Conservation (phyloP, 176 grass and related monocot species). For the Oryza glumipatula region DNA sequence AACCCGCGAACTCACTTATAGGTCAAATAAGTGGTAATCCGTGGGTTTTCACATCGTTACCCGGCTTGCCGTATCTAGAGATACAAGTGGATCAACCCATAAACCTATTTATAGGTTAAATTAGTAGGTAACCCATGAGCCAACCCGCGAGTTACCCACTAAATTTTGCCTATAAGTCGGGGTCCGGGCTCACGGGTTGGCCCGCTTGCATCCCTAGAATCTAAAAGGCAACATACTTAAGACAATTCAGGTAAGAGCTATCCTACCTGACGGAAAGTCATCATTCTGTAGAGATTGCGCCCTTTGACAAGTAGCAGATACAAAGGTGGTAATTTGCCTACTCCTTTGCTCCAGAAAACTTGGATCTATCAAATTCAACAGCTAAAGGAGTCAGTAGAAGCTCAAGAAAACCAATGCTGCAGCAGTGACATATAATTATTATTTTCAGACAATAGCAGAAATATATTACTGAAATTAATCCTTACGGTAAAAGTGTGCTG, state of each 20-base stretch:
- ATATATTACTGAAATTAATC: slow-evolving; percentile 20
- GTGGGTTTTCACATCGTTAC: too few relatives aligned
- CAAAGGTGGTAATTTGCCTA: slow-evolving; percentile 53
- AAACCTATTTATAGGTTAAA: too few relatives aligned
- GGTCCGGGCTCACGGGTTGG: too few relatives aligned
- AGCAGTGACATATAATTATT: not conserved
- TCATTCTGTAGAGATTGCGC: slow-evolving; percentile 76
- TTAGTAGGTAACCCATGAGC: too few relatives aligned
- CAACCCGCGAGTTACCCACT: too few relatives aligned
- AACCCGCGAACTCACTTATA: too few relatives aligned
- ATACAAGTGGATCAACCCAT: too few relatives aligned
- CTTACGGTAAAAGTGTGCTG: slow-evolving; percentile 84
- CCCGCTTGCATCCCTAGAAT: too few relatives aligned
- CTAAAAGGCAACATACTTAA: not conserved
- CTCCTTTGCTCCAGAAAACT: slow-evolving; percentile 73
- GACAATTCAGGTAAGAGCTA: not conserved
- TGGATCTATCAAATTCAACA: slow-evolving; percentile 58
- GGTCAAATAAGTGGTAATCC: too few relatives aligned
- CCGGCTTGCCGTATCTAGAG: too few relatives aligned
- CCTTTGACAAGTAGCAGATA: slow-evolving; percentile 73
- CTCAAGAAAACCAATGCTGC: not conserved
- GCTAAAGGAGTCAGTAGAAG: not conserved
- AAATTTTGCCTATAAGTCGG: too few relatives aligned
- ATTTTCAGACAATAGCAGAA: too few relatives aligned
- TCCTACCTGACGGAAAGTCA: slow-evolving; percentile 70